Percentiles rank a stretch among this genome's conserved stretches.
Evolutionary conservation across 2,329 filamentous ascomycete genomes (phyloP).

Genomic region (Ambrosiella cleistominuta): DNA sequence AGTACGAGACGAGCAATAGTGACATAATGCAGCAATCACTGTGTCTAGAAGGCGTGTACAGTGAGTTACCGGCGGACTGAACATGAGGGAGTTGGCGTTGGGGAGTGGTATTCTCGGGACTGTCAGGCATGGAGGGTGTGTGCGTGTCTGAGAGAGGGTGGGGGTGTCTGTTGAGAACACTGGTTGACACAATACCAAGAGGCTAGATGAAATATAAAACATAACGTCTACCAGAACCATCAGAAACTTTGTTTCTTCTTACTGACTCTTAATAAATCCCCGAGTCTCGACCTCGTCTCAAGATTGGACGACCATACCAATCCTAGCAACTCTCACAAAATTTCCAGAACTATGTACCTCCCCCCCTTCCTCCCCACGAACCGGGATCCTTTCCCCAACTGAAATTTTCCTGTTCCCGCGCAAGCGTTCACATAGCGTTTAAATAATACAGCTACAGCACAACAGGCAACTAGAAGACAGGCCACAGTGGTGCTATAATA

Average conservation of each 20-base stretch:
- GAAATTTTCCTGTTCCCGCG: not conserved
- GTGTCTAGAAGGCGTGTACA: not conserved
- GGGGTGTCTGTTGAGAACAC: not conserved
- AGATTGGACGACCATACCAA: not conserved
- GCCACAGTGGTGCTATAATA: not conserved
- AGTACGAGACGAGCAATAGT: not conserved
- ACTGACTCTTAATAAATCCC: not conserved
- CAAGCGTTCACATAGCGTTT: not conserved
- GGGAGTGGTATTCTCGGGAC: not conserved
- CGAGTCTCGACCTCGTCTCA: slow-evolving; percentile 3
- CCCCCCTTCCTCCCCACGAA: not conserved
- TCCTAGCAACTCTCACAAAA: not conserved
- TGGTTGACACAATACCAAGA: too few species aligned
- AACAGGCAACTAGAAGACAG: not conserved
- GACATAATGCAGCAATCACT: not conserved
- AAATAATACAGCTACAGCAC: too few species aligned
- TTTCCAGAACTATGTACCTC: not conserved
- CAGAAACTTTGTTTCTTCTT: not conserved
- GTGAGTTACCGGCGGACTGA: too few species aligned
- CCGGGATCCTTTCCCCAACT: not conserved
- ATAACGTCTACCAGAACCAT: too few species aligned
- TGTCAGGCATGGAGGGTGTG: not conserved
- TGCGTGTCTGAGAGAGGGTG: not conserved
- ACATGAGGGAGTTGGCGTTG: not conserved
- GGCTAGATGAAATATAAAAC: too few species aligned